Percentiles rank a stretch among this genome's conserved stretches.
Evolutionary conservation across 257 asterid genomes (phyloP).

Genomic region (Solanum piurae): DNA sequence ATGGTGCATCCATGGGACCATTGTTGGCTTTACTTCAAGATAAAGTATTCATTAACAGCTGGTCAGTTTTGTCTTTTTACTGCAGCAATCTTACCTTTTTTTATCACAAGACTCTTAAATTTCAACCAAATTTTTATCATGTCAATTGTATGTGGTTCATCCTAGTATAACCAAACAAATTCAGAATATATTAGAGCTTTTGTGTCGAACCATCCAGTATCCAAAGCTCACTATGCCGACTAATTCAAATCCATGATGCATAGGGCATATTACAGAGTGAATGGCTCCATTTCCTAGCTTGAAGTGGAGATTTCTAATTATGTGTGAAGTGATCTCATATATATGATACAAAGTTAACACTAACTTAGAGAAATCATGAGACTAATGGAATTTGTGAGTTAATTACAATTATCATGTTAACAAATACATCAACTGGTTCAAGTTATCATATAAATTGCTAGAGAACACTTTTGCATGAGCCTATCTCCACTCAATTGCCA

Average conservation of each 20-base stretch:
- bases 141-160: background rate
- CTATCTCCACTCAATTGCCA: no score
- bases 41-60: conserved; percentile 7
- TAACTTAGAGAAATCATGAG: no score
- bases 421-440: no score
- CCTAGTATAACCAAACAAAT: background rate
- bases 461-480: no score
- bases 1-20: conserved; percentile 17
- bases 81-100: background rate
- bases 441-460: no score
- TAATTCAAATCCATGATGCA: background rate
- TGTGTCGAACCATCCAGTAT: background rate
- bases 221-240: background rate
- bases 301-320: background rate
- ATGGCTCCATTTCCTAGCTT: background rate
- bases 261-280: background rate
- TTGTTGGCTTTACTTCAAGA: conserved; percentile 11
- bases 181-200: background rate
- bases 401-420: no score
- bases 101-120: no score
- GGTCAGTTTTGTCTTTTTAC: background rate
- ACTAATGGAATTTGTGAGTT: no score
- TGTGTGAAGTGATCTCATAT: background rate
- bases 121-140: background rate
- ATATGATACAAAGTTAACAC: no score